Evolutionary conservation across 805 yeast species (phyloP), one percentile per base, ranked within the genome.

Genomic region (Cyberlindnera bimundalis): DNA sequence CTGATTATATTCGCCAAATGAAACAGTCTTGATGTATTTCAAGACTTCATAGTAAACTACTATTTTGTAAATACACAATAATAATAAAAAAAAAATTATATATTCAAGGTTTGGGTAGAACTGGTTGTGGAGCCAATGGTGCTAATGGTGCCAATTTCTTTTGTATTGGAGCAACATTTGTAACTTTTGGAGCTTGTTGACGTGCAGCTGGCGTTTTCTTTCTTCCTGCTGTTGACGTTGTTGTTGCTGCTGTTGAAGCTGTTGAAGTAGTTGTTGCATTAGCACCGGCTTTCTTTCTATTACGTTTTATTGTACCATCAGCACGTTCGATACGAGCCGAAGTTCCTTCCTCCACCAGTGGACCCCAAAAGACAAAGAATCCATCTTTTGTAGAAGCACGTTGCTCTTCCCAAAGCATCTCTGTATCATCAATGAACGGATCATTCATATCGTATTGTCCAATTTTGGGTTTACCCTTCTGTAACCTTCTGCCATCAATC

Each of bases 381-480:
- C 98, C 99, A 56, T 93, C 98, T 50, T 84, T 84, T 1, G 96
- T 89, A 1, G 91, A 80, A 2, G 91, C 90, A 8, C 95, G 80
- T 55, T 85, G 95, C 60, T 90, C 96, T 63, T 93, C 99, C 84
- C 93, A 84, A 42, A 79, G 75, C 52, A 89, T 67, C 63, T 93
- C 99, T 13, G 87, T 76, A 63, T 93, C 99, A 65, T 93, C 99
- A 43, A 93, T 93, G 56, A 93, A 93, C 2, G 98, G 99, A 62
- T 93, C 99, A 45, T 85, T 81, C 35, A 78, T 70, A 59, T 93
- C 99, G 62, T 93, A 93, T 57, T 86, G 88, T 2, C 96, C 96
- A 26, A 89, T 87, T 49, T 84, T 77, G 39, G 89, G 75, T 55
- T 83, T 83, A 29, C 76, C 71, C 53, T 70, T 69, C 55, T 70